Conservation (phyloP, 2,329 filamentous ascomycete genomes). For the Calonectria multiphialidica region DNA sequence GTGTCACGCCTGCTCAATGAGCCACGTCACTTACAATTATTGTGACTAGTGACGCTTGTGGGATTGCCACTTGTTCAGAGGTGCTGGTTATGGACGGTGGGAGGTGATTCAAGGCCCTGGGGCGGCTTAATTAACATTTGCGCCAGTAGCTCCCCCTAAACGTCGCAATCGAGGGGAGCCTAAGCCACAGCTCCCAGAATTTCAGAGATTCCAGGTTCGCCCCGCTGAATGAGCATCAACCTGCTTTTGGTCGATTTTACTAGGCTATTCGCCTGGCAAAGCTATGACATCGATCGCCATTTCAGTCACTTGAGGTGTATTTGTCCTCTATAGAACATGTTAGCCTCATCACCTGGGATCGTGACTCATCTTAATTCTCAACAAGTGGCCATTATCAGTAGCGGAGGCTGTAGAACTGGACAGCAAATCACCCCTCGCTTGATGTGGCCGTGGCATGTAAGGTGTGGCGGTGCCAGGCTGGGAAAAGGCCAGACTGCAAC, state of each 20-base stretch:
- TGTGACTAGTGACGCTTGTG: background rate
- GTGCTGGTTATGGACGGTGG: background rate
- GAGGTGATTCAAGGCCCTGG: background rate
- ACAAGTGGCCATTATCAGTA: conserved; percentile 20
- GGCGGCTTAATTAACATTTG: conserved; percentile 5
- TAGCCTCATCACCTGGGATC: background rate
- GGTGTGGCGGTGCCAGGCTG: conserved; percentile 43
- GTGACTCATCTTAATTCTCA: background rate
- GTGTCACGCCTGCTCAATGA: background rate
- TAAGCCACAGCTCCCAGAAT: conserved; percentile 11
- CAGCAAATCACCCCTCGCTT: conserved; percentile 38
- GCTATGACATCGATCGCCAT: background rate
- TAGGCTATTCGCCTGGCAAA: background rate
- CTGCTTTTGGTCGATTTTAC: background rate
- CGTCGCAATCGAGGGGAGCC: background rate
- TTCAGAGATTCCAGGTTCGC: background rate
- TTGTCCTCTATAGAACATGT: background rate
- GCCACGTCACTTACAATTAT: background rate
- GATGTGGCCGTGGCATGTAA: conserved; percentile 34
- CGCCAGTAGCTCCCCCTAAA: background rate
- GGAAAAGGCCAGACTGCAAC: conserved; percentile 45
- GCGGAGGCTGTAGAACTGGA: conserved; percentile 27
- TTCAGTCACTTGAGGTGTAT: conserved; percentile 6
- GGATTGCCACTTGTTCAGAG: conserved; percentile 13
- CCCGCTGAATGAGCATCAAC: background rate